Conservation (phyloP, 192 early-diverging fungal genomes). For the Backusella parvicylindrica region DNA sequence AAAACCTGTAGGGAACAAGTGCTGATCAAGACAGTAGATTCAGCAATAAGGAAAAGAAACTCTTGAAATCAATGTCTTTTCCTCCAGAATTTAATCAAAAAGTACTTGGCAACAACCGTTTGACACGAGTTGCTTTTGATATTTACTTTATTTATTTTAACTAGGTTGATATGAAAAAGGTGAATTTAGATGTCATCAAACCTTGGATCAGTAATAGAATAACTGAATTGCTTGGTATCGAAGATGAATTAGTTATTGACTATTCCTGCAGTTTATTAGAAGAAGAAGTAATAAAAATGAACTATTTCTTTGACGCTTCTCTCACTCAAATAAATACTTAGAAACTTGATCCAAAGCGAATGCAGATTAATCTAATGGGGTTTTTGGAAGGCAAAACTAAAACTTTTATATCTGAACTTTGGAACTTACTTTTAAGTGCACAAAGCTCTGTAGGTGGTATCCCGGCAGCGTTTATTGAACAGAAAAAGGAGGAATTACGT, state of each 20-base stretch:
- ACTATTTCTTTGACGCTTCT: too few relatives aligned
- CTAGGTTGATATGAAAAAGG: constrained; percentile 86
- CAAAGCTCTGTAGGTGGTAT: constrained; percentile 80
- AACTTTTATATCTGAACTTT: constrained; percentile 83
- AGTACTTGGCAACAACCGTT: constrained; percentile 38
- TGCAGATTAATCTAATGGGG: constrained; percentile 95
- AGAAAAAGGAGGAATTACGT: constrained; percentile 81
- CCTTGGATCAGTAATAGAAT: constrained; percentile 84
- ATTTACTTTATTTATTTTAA: background rate
- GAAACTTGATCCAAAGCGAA: constrained; percentile 79
- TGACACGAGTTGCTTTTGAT: background rate
- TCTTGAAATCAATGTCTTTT: constrained; percentile 76
- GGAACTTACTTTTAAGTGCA: constrained; percentile 88
- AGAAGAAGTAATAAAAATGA: constrained; percentile 59
- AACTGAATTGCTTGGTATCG: constrained; percentile 76
- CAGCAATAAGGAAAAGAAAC: constrained; percentile 79
- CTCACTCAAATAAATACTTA: too few relatives aligned
- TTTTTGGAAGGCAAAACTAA: constrained; percentile 85
- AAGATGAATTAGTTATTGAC: constrained; percentile 92
- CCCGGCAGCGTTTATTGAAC: constrained; percentile 78
- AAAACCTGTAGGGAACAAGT: constrained; percentile 57
- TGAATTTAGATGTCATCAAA: constrained; percentile 82
- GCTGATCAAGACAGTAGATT: constrained; percentile 77
- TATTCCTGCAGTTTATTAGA: constrained; percentile 84
- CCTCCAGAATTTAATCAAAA: constrained; percentile 74